These are phyloP conservation scores for Sechiopsis laciniata DNA, from an alignment of 306 rosid species.

Conservation along the genomic window DNA sequence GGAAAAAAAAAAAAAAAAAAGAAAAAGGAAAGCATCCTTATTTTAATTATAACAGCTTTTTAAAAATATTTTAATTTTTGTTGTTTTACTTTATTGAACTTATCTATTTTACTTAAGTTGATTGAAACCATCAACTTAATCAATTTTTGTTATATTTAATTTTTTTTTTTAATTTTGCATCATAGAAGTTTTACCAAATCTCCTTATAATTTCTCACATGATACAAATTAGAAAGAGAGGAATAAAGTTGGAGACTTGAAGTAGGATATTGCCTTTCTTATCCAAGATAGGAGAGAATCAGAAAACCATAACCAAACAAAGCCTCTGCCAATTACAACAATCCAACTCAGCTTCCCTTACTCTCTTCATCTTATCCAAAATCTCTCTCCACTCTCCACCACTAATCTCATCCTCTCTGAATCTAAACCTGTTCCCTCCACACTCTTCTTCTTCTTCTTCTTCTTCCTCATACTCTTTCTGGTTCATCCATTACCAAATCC, in stretches of 20 bases:
- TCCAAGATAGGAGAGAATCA: constrained; percentile 38
- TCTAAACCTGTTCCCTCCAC: constrained; percentile 55
- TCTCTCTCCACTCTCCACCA: constrained; percentile 30
- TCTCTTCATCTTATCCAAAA: constrained; percentile 50
- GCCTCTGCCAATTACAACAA: constrained; percentile 43
- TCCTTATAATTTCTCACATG: too few species aligned
- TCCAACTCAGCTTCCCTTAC: constrained; percentile 60
- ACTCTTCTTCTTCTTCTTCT: constrained; percentile 17
- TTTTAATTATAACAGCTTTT: too few species aligned
- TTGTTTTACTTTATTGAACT: too few species aligned
- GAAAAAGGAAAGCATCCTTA: too few species aligned
- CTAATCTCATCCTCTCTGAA: constrained; percentile 38
- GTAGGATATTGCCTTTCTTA: background rate
- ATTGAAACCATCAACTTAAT: too few species aligned
- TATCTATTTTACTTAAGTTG: too few species aligned
- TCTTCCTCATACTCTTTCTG: constrained; percentile 12
- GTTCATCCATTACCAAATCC: background rate
- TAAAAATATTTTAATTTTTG: too few species aligned
- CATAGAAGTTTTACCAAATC: too few species aligned
- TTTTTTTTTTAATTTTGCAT: too few species aligned
- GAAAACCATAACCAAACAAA: background rate
- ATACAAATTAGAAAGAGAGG: background rate
- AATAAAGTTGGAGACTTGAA: background rate
- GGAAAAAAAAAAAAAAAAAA: too few species aligned
- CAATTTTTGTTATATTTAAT: too few species aligned